A percentile compares a stretch with the other conserved stretches of the same genome.
These are phyloP conservation scores for Globisporangium lucens DNA, from an alignment of 352 stramenopile genomes.

Conservation along the genomic window DNA sequence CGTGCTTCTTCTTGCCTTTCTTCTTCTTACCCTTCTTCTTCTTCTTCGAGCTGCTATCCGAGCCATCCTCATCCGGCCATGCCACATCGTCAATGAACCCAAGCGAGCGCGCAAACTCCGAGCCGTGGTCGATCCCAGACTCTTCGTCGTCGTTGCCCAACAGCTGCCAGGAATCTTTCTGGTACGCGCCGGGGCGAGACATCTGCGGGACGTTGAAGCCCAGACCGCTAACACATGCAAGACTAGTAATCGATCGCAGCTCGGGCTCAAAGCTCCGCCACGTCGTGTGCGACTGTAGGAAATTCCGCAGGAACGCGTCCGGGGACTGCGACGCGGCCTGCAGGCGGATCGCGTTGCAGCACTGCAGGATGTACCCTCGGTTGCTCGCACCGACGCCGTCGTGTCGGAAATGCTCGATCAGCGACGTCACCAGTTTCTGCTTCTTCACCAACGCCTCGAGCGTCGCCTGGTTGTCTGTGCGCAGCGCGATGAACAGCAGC, in stretches of 20 bases:
- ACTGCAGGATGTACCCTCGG: constrained; percentile 86
- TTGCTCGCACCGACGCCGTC: constrained; percentile 69
- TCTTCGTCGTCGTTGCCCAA: constrained; percentile 40
- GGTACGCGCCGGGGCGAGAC: constrained; percentile 46
- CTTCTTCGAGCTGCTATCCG: constrained; percentile 56
- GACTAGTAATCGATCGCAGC: constrained; percentile 50
- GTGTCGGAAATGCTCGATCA: constrained; percentile 81
- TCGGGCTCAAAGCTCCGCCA: constrained; percentile 78
- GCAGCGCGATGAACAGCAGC: constrained; percentile 85
- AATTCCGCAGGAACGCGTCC: constrained; percentile 87
- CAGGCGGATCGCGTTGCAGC: constrained; percentile 87
- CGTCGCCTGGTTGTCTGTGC: constrained; percentile 77
- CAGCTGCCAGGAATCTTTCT: constrained; percentile 67
- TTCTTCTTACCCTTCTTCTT: constrained; percentile 78
- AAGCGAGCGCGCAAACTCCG: constrained; percentile 72
- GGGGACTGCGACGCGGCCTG: constrained; percentile 86
- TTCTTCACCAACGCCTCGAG: constrained; percentile 87
- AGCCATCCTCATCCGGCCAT: constrained; percentile 64
- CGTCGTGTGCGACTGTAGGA: constrained; percentile 85
- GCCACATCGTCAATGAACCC: constrained; percentile 84
- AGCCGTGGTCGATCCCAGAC: constrained; percentile 76
- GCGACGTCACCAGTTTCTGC: constrained; percentile 76
- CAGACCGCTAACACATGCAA: constrained; percentile 56
- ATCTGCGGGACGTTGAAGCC: constrained; percentile 75
- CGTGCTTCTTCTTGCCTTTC: constrained; percentile 23